Evolutionary conservation across 345 rosid species (phyloP).

Genomic region (Salix exigua): DNA sequence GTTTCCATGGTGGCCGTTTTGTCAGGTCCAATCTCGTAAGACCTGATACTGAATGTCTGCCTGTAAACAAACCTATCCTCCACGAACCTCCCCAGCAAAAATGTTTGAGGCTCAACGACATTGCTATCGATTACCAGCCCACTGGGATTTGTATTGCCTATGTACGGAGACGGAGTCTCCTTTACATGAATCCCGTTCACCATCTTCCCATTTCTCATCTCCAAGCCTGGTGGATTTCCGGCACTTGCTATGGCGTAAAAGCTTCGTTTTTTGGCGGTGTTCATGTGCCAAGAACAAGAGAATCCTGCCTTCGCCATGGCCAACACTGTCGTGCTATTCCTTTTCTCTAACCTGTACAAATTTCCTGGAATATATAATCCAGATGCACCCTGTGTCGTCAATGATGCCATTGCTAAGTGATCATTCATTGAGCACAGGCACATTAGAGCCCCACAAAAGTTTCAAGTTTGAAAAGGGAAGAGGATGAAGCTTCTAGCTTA

Average conservation of each 20-base stretch:
- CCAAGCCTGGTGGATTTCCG: slow-evolving; percentile 8
- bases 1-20: slow-evolving; percentile 30
- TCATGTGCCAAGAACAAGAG: not conserved
- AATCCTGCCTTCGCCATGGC: slow-evolving; percentile 12
- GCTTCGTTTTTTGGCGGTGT: not conserved
- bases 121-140: not conserved
- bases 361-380: not conserved
- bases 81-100: slow-evolving; percentile 24
- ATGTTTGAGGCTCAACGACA: slow-evolving; percentile 22
- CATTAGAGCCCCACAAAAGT: not conserved
- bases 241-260: slow-evolving; percentile 8
- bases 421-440: not conserved
- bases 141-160: not conserved
- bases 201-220: slow-evolving; percentile 28
- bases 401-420: slow-evolving; percentile 11
- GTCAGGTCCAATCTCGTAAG: slow-evolving; percentile 31
- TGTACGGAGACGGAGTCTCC: not conserved
- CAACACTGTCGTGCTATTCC: not conserved
- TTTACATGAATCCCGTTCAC: slow-evolving; percentile 24
- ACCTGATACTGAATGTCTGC: slow-evolving; percentile 24
- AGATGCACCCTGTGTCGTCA: slow-evolving; percentile 18
- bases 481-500: not conserved
- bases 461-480: not conserved
- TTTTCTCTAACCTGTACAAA: not conserved
- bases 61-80: slow-evolving; percentile 13